phyloP scores from a whole-genome alignment of 768 basidiomycete species.

The Filobasidium floriforme region DNA sequence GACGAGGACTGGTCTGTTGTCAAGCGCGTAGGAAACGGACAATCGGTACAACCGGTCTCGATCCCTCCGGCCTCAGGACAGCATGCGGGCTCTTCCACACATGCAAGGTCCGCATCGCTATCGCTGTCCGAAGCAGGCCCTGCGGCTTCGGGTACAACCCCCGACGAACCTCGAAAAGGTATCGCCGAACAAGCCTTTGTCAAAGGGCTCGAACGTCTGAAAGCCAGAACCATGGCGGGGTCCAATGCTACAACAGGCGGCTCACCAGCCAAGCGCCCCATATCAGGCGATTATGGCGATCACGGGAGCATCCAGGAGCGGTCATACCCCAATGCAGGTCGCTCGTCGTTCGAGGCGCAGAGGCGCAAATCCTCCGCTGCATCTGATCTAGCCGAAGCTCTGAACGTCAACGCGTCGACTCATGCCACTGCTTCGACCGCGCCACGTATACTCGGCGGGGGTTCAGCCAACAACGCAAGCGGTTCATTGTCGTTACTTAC shows the following conservation, averaged over 20 bases:
- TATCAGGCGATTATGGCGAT: slow-evolving; percentile 3
- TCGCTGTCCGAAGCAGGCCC: not conserved
- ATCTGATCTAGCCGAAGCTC: not conserved
- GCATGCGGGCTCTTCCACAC: not conserved
- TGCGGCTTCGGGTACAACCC: not conserved
- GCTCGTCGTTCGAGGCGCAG: not conserved
- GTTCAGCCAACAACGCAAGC: not conserved
- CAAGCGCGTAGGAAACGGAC: slow-evolving; percentile 25
- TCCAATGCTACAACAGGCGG: not conserved
- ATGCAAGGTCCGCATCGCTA: not conserved
- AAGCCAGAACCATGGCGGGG: slow-evolving; percentile 34
- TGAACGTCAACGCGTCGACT: not conserved
- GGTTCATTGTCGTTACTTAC: not conserved
- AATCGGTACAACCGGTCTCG: slow-evolving; percentile 3
- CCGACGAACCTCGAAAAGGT: slow-evolving; percentile 20
- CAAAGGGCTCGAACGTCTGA: slow-evolving; percentile 43
- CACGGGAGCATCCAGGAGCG: not conserved
- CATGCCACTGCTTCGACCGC: not conserved
- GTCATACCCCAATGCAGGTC: not conserved
- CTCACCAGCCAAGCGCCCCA: not conserved
- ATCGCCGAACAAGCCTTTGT: slow-evolving; percentile 46
- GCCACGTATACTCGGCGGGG: not conserved
- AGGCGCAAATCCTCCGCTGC: slow-evolving; percentile 2
- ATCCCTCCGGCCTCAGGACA: slow-evolving; percentile 11
- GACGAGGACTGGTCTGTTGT: slow-evolving; percentile 84